Evolutionary conservation across 2,329 filamentous ascomycete genomes (phyloP), one percentile per base, ranked within the genome.

Genomic region (Geosmithia putterillii): DNA sequence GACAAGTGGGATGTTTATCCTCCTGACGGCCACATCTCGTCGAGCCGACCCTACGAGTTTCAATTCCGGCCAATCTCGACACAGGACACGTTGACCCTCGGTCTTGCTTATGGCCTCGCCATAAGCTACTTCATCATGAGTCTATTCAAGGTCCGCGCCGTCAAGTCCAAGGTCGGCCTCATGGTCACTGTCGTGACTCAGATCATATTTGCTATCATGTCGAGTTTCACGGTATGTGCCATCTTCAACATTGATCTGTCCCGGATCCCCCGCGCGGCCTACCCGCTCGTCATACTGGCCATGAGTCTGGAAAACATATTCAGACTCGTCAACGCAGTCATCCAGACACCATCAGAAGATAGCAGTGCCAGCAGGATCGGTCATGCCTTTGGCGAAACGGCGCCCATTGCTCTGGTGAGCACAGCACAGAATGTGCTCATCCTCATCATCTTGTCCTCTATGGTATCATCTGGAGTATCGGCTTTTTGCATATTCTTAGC

Each of bases 281-380:
- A 88, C 55, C 85, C 85, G 0, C 71, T 86, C 9, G 81, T 86
- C n/a, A 75, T 89, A 8, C 69, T 88, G 35, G 74, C 80, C 35
- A 81, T 87, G 63, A 86, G 85, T 41, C 64, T 89, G 25, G 84
- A 88, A 53, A 88, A 89, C 52, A 83, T 86, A 48, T 83, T 88
- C 53, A 72, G 83, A 17, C 66, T 89, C 32, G 86, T 89, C 58
- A 87, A 88, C 54, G 79, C 81, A 7, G 81, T 89, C 35, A 78
- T 89, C 28, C 67, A 80, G 44, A 86, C 82, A 1, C 79, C 82
- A 0, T 68, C 80, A 0, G 78, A 85, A 49, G 74, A 82, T 57
- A 76, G 70, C 46, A 83, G 82, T 4, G 78, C 79, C 44, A 72
- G 71, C 45, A 74, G 85, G 40, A 82, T 90, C 36, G 80, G 82